Evolutionary conservation across 2,329 filamentous ascomycete genomes (phyloP).

Genomic region (Microcyclospora pomicola): DNA sequence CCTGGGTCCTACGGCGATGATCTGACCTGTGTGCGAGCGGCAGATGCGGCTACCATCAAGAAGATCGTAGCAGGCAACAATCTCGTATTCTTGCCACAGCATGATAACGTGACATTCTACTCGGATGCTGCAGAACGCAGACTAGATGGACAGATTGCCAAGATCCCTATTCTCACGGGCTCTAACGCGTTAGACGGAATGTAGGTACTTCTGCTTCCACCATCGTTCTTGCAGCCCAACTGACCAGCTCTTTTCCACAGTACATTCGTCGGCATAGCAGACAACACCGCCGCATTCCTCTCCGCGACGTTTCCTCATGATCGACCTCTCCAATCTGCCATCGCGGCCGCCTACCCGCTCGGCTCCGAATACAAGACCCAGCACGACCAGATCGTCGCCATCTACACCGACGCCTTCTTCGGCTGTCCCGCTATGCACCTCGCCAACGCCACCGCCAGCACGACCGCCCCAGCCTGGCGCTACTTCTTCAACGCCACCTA

Average conservation of each 20-base stretch:
- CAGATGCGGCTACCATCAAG: slow-evolving; percentile 19
- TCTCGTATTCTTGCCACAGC: slow-evolving; percentile 19
- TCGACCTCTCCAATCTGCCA: slow-evolving; percentile 10
- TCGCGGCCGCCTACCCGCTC: slow-evolving; percentile 18
- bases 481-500: slow-evolving; percentile 27
- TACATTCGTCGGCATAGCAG: slow-evolving; percentile 19
- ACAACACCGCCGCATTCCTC: slow-evolving; percentile 13
- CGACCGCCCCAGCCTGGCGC: slow-evolving; percentile 23
- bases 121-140: slow-evolving; percentile 15
- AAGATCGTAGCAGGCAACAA: slow-evolving; percentile 17
- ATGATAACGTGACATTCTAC: slow-evolving; percentile 22
- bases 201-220: slow-evolving; percentile 2
- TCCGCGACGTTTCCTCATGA: slow-evolving; percentile 8
- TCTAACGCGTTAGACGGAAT: slow-evolving; percentile 24
- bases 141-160: slow-evolving; percentile 19
- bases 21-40: slow-evolving; percentile 19
- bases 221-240: neutral
- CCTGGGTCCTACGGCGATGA: slow-evolving; percentile 13
- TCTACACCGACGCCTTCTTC: slow-evolving; percentile 18
- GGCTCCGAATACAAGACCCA: slow-evolving; percentile 10
- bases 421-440: slow-evolving; percentile 16
- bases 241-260: slow-evolving; percentile 3
- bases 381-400: slow-evolving; percentile 15
- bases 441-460: slow-evolving; percentile 17
- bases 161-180: slow-evolving; percentile 23